phyloP scores from a whole-genome alignment of 768 basidiomycete genomes.

The Collybiopsis confluens region DNA sequence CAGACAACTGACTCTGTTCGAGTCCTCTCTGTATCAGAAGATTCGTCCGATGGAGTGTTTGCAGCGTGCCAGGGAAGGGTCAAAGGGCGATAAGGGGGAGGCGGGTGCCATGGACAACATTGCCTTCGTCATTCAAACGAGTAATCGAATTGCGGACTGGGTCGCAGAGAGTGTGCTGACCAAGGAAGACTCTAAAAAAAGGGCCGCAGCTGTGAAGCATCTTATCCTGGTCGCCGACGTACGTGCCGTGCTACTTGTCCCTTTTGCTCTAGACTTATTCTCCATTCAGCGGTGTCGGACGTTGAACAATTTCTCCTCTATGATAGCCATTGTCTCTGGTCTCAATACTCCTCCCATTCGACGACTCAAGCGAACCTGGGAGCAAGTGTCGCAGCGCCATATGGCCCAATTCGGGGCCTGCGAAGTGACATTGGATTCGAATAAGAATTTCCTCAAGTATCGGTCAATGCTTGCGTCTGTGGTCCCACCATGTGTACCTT shows the following conservation, averaged over 20 bases:
- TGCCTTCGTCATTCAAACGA: conserved; percentile 79
- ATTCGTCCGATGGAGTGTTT: conserved; percentile 91
- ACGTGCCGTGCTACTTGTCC: conserved; percentile 24
- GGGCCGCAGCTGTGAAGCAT: conserved; percentile 81
- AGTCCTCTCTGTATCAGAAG: conserved; percentile 79
- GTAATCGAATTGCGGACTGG: conserved; percentile 91
- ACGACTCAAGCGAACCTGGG: conserved; percentile 91
- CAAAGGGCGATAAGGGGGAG: conserved; percentile 10
- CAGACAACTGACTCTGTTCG: conserved; percentile 88
- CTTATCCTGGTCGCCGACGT: conserved; percentile 92
- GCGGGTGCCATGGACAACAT: conserved; percentile 63
- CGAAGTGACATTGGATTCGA: conserved; percentile 88
- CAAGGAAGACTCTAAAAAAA: conserved; percentile 78
- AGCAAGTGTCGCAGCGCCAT: conserved; percentile 73
- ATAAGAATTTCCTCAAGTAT: conserved; percentile 93
- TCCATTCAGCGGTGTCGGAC: conserved; percentile 71
- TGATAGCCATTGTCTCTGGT: conserved; percentile 94
- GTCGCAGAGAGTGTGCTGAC: conserved; percentile 80
- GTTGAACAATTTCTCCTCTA: conserved; percentile 93
- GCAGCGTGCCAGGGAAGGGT: conserved; percentile 75
- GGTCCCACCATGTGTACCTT: conserved; percentile 92
- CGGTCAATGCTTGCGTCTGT: conserved; percentile 77
- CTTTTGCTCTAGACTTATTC: conserved; percentile 7
- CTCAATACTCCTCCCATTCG: conserved; percentile 91
- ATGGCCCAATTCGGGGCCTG: conserved; percentile 72